Conservation (phyloP, 352 stramenopile genomes). For the Chrysophaeum taylorii region DNA sequence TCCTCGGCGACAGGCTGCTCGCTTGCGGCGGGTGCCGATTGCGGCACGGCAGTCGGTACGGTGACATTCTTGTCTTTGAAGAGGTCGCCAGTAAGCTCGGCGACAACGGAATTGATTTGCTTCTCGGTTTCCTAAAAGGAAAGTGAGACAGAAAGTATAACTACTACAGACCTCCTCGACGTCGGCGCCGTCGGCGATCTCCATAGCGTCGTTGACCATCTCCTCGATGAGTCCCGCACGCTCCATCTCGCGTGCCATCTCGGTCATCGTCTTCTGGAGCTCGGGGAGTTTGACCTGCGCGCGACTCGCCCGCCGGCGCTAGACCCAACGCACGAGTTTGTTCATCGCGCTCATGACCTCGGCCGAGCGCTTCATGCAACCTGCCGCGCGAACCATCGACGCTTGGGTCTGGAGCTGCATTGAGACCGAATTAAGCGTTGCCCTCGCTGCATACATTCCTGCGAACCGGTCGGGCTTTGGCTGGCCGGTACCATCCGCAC, state of each 20-base stretch:
- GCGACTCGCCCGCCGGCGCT: neutral
- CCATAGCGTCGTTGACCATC: conserved; percentile 29
- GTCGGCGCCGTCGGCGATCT: conserved; percentile 25
- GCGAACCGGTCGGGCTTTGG: no score
- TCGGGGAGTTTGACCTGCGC: conserved; percentile 34
- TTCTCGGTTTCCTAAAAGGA: conserved; percentile 9
- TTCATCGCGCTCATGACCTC: conserved; percentile 36
- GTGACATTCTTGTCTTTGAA: conserved; percentile 22
- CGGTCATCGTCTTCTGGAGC: conserved; percentile 34
- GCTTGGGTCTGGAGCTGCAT: conserved; percentile 36
- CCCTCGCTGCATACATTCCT: conserved; percentile 24
- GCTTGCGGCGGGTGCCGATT: neutral
- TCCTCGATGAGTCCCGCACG: conserved; percentile 33
- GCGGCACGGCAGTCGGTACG: neutral
- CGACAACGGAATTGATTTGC: conserved; percentile 32
- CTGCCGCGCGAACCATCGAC: conserved; percentile 5
- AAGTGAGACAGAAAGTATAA: neutral
- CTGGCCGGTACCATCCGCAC: conserved; percentile 18
- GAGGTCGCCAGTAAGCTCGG: conserved; percentile 30
- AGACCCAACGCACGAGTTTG: conserved; percentile 16
- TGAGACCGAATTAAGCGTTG: conserved; percentile 32
- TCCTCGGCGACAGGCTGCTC: neutral
- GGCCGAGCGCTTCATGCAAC: conserved; percentile 18
- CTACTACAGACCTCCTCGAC: conserved; percentile 23
- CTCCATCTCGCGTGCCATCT: conserved; percentile 38